A percentile compares a stretch with the other conserved stretches of the same genome.
phyloP scores from a whole-genome alignment of 2,329 filamentous ascomycete species.

The Exophiala calicioides region DNA sequence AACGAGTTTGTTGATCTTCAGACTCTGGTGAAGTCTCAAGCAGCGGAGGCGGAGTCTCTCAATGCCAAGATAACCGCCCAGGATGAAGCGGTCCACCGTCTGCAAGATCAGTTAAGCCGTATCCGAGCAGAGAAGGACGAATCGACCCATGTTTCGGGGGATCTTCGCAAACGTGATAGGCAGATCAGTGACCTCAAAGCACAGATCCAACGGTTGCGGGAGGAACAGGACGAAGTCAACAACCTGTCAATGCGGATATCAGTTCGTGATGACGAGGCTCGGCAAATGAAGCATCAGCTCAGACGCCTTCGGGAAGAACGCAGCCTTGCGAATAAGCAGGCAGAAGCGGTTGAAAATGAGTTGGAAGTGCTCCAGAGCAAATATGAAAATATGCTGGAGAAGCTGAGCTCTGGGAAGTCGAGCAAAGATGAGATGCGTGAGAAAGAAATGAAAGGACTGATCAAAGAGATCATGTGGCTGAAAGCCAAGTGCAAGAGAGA shows the following conservation, averaged over 20 bases:
- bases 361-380: conserved; percentile 57
- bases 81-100: conserved; percentile 62
- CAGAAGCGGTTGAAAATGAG: conserved; percentile 43
- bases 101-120: conserved; percentile 50
- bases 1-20: conserved; percentile 48
- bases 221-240: conserved; percentile 45
- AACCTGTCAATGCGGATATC: conserved; percentile 70
- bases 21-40: conserved; percentile 49
- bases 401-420: conserved; percentile 38
- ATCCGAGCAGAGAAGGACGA: conserved; percentile 57
- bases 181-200: conserved; percentile 57
- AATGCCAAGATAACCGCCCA: conserved; percentile 71
- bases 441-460: conserved; percentile 75
- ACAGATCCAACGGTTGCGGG: conserved; percentile 65
- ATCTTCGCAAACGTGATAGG: conserved; percentile 68
- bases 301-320: conserved; percentile 59
- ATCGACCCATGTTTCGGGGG: conserved; percentile 67
- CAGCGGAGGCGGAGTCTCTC: conserved; percentile 62
- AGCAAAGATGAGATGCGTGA: conserved; percentile 51
- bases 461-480: conserved; percentile 89
- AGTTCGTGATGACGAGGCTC: conserved; percentile 67
- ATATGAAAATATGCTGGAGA: conserved; percentile 62
- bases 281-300: conserved; percentile 59
- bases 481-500: conserved; percentile 79
- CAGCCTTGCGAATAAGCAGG: conserved; percentile 42